A percentile compares a stretch with the other conserved stretches of the same genome.
phyloP scores from a whole-genome alignment of 176 grass and related monocot genomes.

The Aechmea fasciata region DNA sequence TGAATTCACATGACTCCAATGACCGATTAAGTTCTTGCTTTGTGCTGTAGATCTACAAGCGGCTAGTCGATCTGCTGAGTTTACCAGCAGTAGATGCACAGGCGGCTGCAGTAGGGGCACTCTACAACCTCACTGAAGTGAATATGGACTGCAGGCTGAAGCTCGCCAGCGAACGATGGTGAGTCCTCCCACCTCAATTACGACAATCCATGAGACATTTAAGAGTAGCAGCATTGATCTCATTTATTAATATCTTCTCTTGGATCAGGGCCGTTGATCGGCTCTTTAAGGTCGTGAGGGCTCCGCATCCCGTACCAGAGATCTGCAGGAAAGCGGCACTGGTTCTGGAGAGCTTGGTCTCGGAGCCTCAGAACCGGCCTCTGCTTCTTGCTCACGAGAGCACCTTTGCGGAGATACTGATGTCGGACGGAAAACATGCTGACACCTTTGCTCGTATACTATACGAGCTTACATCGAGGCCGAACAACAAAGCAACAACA shows the following conservation, averaged over 20 bases:
- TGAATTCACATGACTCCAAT: background rate
- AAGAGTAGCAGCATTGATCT: background rate
- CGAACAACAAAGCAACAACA: conserved; percentile 63
- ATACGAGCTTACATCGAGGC: conserved; percentile 73
- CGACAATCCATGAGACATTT: too few species aligned
- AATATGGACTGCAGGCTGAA: conserved; percentile 89
- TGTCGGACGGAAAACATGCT: conserved; percentile 61
- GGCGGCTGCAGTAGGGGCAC: conserved; percentile 79
- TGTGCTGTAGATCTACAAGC: conserved; percentile 64
- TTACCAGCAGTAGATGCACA: conserved; percentile 86
- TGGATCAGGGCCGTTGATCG: conserved; percentile 87
- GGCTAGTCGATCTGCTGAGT: conserved; percentile 86
- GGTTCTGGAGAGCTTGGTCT: conserved; percentile 86
- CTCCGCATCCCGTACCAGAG: conserved; percentile 66
- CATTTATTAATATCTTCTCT: conserved; percentile 1
- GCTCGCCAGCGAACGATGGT: conserved; percentile 91
- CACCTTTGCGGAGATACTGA: conserved; percentile 85
- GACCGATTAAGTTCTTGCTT: conserved; percentile 12
- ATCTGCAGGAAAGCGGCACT: conserved; percentile 84
- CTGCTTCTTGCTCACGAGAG: conserved; percentile 83
- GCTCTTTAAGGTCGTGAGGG: conserved; percentile 76
- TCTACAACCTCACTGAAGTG: conserved; percentile 93
- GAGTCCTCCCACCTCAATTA: conserved; percentile 5
- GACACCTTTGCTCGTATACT: conserved; percentile 93
- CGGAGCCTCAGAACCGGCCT: conserved; percentile 77